Evolutionary conservation across 257 asterid genomes (phyloP), one percentile per base, ranked within the genome.

Genomic region (Avicennia marina): DNA sequence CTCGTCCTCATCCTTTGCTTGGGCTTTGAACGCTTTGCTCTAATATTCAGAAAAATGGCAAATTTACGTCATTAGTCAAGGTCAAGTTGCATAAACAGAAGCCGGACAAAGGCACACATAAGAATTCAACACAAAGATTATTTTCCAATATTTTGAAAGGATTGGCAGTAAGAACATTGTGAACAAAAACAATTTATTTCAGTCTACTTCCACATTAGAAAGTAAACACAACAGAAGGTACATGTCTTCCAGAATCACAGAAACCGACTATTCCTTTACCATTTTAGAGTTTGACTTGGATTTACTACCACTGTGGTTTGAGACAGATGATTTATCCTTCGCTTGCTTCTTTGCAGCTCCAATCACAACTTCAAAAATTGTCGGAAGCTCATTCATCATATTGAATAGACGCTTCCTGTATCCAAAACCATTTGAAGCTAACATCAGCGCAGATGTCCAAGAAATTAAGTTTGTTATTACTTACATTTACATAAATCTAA

Each of bases 311-410:
- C 77, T 67, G 46, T 72, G 75, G 72, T 72, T 80, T 15, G 84
- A 69, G 24, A 67, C 66, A 10, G 78, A 62, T 32, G 87, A 71
- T 63, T 67, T 72, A 60, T 74, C 83, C 73, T 79, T 77, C 27
- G 58, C 74, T 67, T 74, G 80, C 60, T 77, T 72, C 75, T 77
- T 72, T 46, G 75, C 77, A 62, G 69, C 73, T 53, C 81, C 87
- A 36, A 77, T 83, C 48, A 83, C 87, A 36, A 77, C 77, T 53
- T 83, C 91, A 60, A 69, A 79, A 38, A 83, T 64, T 11, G 87
- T 77, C 2, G 91, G 91, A 48, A 79, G 78, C 6, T 79, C 91
- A 60, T 79, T 79, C 39, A 83, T 77, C 87, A 77, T 56, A 65
- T 70, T 67, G 67, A 79, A 83, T 36, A 83, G 81, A 13, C 75